Evolutionary conservation across 352 stramenopile species (phyloP).

Genomic region (Phytophthora vignae): DNA sequence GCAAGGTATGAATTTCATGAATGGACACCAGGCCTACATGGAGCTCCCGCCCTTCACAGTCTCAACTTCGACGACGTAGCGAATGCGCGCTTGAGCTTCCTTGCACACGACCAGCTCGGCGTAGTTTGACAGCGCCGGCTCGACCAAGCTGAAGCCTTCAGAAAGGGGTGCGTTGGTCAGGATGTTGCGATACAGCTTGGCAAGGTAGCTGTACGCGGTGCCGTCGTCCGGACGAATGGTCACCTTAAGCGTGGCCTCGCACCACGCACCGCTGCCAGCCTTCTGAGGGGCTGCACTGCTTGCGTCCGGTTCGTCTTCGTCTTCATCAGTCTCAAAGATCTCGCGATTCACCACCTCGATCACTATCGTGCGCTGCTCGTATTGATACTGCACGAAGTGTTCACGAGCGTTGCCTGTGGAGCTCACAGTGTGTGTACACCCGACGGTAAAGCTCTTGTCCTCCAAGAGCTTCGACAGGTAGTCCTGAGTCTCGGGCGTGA

Average conservation of each 20-base stretch:
- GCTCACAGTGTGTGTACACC: slow-evolving; percentile 47
- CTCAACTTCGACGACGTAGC: slow-evolving; percentile 83
- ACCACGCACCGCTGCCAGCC: slow-evolving; percentile 30
- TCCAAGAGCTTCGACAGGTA: slow-evolving; percentile 50
- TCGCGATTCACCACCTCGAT: slow-evolving; percentile 55
- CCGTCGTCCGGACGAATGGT: slow-evolving; percentile 25
- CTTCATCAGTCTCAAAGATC: not conserved
- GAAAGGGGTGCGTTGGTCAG: slow-evolving; percentile 24
- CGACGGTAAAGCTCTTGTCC: slow-evolving; percentile 48
- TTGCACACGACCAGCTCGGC: slow-evolving; percentile 85
- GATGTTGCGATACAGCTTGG: slow-evolving; percentile 66
- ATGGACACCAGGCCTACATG: not conserved
- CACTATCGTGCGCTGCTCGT: slow-evolving; percentile 39
- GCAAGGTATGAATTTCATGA: not conserved
- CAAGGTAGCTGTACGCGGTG: slow-evolving; percentile 41
- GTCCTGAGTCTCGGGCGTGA: slow-evolving; percentile 42
- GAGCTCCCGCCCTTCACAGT: slow-evolving; percentile 12
- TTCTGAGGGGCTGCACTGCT: not conserved
- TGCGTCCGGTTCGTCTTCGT: slow-evolving; percentile 11
- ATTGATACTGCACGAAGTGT: slow-evolving; percentile 45
- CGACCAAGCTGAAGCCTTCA: slow-evolving; percentile 27
- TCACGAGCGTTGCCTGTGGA: slow-evolving; percentile 39
- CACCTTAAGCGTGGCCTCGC: slow-evolving; percentile 38
- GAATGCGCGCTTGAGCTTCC: slow-evolving; percentile 70
- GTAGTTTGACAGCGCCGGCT: slow-evolving; percentile 40